Base-by-base conservation (phyloP, 306 rosid species). In the Rubus parviflorus region DNA sequence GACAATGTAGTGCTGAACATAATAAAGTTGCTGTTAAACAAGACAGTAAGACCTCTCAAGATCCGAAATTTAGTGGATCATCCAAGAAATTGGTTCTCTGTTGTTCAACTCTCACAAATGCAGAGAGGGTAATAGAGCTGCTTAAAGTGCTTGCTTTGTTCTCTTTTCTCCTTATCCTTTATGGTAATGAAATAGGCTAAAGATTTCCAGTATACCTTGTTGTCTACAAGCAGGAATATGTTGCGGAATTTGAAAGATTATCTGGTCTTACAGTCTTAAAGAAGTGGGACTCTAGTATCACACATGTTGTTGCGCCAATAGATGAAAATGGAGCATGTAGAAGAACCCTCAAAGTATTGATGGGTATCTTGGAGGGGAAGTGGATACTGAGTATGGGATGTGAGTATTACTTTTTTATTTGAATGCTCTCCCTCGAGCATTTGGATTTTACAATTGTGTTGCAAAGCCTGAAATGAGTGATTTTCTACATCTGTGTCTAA, bases 321-420 rank as follows among this genome's bases (percentile, higher is more conserved):
- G 90, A 90, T 87, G 92, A 90, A 88, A 89, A 83, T 80, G 88
- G 90, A 60, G 97, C 97, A 77, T 92, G 97, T 81, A 90, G 48
- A 88, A 89, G 99, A 82, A 95, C 99, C 78, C 92, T 95, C 75
- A 95, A 95, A 89, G 91, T 89, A 70, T 83, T 95, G 83, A 13
- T 89, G 90, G 99, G 93, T 76, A 92, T 92, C 75, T 85, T 95
- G 84, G 91, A 89, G 81, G 99, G 99, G 73, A 95, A 88, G 83
- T 95, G 99, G 99, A 86, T 95, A 82, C 82, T 95, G 70, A 86
- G 76, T 62, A 77, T 88, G 79, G 89, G 79, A 53, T 95, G 99
- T 92, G 79, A 87, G 91, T 72, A 73, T 58, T 74, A 9, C 40
- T 73, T 68, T 69, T 65, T 56, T 54, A 3, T 51, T 70, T 56